phyloP scores from a whole-genome alignment of 225 moss, liverwort and hornwort species.

The Asterella californica region DNA sequence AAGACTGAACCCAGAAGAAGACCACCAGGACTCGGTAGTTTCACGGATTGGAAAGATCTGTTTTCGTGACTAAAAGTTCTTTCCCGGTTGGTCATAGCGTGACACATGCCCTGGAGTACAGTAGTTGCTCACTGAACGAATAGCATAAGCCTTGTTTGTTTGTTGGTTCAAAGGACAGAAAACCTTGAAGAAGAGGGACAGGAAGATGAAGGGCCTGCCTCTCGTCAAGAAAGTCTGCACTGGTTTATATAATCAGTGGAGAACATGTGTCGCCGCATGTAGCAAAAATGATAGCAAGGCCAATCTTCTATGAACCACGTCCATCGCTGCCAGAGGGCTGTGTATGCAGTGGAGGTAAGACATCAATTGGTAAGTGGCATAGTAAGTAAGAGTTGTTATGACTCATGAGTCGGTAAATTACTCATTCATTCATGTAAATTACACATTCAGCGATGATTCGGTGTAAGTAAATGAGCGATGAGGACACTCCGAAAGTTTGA shows the following conservation, averaged over 20 bases:
- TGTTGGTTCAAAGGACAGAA: not conserved
- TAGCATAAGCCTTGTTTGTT: not conserved
- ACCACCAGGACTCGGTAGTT: no score
- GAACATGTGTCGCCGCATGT: not conserved
- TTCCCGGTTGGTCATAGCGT: no score
- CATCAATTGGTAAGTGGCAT: not conserved
- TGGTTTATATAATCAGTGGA: not conserved
- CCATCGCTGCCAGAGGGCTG: not conserved
- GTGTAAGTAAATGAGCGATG: no score
- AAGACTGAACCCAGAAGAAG: no score
- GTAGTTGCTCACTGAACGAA: not conserved
- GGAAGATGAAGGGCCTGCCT: not conserved
- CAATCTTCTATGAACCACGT: not conserved
- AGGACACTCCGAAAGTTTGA: no score
- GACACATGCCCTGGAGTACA: not conserved
- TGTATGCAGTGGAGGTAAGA: not conserved
- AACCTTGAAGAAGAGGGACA: not conserved
- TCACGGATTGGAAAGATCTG: no score
- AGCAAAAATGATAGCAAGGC: not conserved
- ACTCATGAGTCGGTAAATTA: not conserved
- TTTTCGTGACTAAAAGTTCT: not conserved
- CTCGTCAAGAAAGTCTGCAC: not conserved
- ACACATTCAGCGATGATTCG: no score
- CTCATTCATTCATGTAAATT: no score
- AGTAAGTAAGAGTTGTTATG: no score